Base-by-base conservation (phyloP, 106 monocot genomes). In the Alisma plantagoaquatica region DNA sequence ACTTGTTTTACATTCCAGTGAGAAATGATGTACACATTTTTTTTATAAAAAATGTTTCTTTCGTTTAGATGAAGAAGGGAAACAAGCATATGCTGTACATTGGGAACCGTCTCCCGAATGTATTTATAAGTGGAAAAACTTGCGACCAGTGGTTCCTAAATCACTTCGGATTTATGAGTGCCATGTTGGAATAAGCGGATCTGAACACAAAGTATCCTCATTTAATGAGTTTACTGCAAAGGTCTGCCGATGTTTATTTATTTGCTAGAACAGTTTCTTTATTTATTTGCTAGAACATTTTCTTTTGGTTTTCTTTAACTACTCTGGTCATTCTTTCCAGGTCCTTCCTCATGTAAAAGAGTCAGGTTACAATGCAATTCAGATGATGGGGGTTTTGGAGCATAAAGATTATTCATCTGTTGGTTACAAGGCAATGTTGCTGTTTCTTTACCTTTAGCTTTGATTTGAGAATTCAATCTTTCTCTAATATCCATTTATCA, bases 321-420 rank as follows among this genome's bases (percentile, higher is more conserved):
- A 14, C 14, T 38, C 6, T 38, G 9, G 14, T 7, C 35, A 6
- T 38, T 6, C 48, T 38, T 14, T 58, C 3, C 50, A 96, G 94
- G 76, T 90, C 17, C 75, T 98, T 72, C 79, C 74, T 15, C 90
- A 98, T 79, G 62, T 98, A 50, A 98, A 90, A 62, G 48, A 77
- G 43, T 70, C 78, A 48, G 90, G 98, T 64, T 98, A 98, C 50
- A 98, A 98, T 75, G 78, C 71, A 22, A 79, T 98, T 56, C 89
- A 98, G 51, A 24, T 98, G 43, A 65, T 98, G 49, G 98, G 98
- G 17, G 18, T 82, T 46, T 60, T 79, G 31, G 98, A 98, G 53
- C 98, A 98, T 41, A 77, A 58, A 64, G 98, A 98, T 72, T 98
- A 98, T 72, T 85, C 98, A 26, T 98, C 98, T 57, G 78, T 82